A percentile compares a stretch with the other conserved stretches of the same genome.
These are phyloP conservation scores for Tetrahymena borealis DNA, from an alignment of 73 alveolate genomes.

Conservation along the genomic window DNA sequence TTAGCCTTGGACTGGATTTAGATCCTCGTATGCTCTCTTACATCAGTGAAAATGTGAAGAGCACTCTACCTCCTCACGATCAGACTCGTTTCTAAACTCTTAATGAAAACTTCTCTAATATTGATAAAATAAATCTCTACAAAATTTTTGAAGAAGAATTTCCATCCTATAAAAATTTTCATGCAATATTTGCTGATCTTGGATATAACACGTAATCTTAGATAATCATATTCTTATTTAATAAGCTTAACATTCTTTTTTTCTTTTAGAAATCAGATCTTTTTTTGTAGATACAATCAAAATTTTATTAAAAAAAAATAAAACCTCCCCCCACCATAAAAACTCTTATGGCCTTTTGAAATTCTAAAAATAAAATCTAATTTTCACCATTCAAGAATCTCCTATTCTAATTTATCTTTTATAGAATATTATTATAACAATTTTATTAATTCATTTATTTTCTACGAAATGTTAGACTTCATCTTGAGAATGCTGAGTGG, in stretches of 20 bases:
- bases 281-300: not conserved
- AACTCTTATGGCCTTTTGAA: too few relatives aligned
- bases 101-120: not conserved
- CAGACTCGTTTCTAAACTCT: not conserved
- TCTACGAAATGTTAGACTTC: not conserved
- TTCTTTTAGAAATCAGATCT: not conserved
- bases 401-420: too few relatives aligned
- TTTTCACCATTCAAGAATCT: too few relatives aligned
- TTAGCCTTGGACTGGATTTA: not conserved
- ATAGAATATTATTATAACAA: not conserved
- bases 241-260: not conserved
- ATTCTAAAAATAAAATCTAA: too few relatives aligned
- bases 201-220: not conserved
- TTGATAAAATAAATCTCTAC: not conserved
- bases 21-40: not conserved
- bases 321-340: too few relatives aligned
- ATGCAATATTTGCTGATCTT: not conserved
- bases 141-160: not conserved
- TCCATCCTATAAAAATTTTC: not conserved
- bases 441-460: not conserved
- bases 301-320: not conserved
- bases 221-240: not conserved
- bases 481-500: not conserved
- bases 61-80: not conserved
- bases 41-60: not conserved